These are phyloP conservation scores for Pseudonitzschia multiseries DNA, from an alignment of 108 stramenopile species.

Conservation along the genomic window DNA sequence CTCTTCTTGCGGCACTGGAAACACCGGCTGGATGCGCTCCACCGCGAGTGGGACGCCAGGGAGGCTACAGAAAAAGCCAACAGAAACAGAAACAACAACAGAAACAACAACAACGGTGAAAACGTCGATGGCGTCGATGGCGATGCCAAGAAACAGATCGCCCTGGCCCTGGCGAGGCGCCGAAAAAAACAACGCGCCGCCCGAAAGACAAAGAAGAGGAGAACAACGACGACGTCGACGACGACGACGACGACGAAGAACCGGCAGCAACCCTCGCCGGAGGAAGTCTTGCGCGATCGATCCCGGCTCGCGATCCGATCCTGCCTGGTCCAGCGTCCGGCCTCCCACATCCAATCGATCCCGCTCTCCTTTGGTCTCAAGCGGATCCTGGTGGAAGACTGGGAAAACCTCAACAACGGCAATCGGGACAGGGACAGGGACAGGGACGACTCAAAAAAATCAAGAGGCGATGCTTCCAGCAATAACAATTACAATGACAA, in stretches of 20 bases:
- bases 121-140: no score
- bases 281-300: not conserved
- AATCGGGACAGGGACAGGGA: not conserved
- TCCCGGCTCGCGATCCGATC: constrained; percentile 5
- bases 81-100: not conserved
- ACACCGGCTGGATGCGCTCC: constrained; percentile 25
- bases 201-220: constrained; percentile 57
- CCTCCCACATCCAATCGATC: constrained; percentile 32
- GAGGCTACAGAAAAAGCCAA: not conserved
- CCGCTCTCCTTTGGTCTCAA: constrained; percentile 64
- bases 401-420: constrained; percentile 59
- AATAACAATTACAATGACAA: not conserved
- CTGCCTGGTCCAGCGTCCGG: constrained; percentile 2
- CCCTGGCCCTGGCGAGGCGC: not conserved
- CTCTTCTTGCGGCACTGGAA: constrained; percentile 41
- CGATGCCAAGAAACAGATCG: no score
- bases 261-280: not conserved
- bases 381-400: constrained; percentile 73
- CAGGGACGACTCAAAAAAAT: no score
- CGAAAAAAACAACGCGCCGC: not conserved
- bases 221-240: no score
- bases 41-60: constrained; percentile 25
- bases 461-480: not conserved
- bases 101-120: not conserved
- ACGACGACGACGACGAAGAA: constrained; percentile 47